Conservation (phyloP, 2,329 filamentous ascomycete species). For the Teratosphaeriaceae sp. region DNA sequence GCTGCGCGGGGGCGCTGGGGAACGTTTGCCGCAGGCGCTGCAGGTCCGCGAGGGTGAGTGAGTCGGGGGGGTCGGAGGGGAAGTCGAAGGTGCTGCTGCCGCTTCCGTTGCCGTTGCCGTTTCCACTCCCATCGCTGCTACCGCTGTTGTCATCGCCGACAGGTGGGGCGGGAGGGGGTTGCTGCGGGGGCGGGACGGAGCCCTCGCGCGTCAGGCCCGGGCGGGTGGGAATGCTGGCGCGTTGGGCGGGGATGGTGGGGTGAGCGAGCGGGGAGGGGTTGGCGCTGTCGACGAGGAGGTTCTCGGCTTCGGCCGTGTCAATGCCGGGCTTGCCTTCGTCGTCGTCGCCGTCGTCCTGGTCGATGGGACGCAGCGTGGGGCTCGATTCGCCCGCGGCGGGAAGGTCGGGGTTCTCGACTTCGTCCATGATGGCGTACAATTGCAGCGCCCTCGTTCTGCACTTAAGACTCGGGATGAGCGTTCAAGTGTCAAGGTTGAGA, state of each 20-base stretch:
- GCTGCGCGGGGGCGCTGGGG: slow-evolving; percentile 32
- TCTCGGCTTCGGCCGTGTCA: slow-evolving; percentile 14
- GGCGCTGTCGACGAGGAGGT: slow-evolving; percentile 11
- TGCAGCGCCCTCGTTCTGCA: too few relatives aligned
- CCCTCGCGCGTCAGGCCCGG: slow-evolving; percentile 35
- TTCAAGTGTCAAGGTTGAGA: too few relatives aligned
- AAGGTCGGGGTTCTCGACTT: slow-evolving; percentile 31
- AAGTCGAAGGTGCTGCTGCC: slow-evolving; percentile 15
- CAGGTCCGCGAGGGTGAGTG: slow-evolving; percentile 42
- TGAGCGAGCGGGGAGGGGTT: slow-evolving; percentile 11
- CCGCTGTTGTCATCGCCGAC: too few relatives aligned
- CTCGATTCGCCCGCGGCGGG: slow-evolving; percentile 28
- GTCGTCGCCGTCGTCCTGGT: slow-evolving; percentile 15
- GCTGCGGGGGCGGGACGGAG: slow-evolving; percentile 35
- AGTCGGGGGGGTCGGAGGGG: slow-evolving; percentile 33
- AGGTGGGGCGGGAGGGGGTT: slow-evolving; percentile 38
- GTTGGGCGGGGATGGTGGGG: slow-evolving; percentile 7
- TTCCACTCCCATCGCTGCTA: too few relatives aligned
- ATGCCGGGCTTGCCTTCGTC: slow-evolving; percentile 5
- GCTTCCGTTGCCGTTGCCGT: too few relatives aligned
- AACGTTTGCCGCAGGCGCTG: slow-evolving; percentile 39
- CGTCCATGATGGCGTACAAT: slow-evolving; percentile 22
- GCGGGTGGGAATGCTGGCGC: slow-evolving; percentile 17
- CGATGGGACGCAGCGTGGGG: slow-evolving; percentile 24
- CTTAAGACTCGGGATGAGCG: too few relatives aligned